phyloP scores from a whole-genome alignment of 1,284 basidiomycete species.

The Trametes hirsuta region DNA sequence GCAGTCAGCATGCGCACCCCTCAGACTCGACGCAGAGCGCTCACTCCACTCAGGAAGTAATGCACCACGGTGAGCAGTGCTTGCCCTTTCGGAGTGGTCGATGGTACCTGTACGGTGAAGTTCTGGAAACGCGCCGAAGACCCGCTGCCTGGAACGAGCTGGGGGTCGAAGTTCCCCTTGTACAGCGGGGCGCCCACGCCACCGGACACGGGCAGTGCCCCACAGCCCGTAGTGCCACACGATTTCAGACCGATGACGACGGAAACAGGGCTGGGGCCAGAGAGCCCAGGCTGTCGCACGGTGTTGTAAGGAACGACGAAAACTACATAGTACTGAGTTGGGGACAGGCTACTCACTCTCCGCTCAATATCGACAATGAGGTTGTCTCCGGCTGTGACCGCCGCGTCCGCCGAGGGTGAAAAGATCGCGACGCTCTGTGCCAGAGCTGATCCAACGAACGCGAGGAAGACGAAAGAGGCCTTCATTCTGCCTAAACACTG shows the following conservation, averaged over 20 bases:
- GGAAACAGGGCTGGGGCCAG: slow-evolving; percentile 41
- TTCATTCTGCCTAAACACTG: background rate
- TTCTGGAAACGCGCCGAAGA: slow-evolving; percentile 11
- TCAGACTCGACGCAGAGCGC: background rate
- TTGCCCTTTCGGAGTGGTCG: slow-evolving; percentile 1
- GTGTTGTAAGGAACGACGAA: background rate
- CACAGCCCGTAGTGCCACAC: slow-evolving; percentile 29
- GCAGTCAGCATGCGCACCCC: background rate
- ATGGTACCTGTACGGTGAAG: slow-evolving; percentile 17
- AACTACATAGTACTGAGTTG: too few species aligned
- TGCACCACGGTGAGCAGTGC: slow-evolving; percentile 9
- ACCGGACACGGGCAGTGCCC: slow-evolving; percentile 27
- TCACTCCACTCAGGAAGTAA: slow-evolving; percentile 14
- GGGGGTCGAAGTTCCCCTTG: slow-evolving; percentile 45
- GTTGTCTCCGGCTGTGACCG: slow-evolving; percentile 38
- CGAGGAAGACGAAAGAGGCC: slow-evolving; percentile 5
- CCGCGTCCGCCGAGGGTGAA: slow-evolving; percentile 36
- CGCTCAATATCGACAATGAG: slow-evolving; percentile 38
- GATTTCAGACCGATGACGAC: slow-evolving; percentile 42
- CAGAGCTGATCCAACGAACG: slow-evolving; percentile 28
- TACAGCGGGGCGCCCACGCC: slow-evolving; percentile 46
- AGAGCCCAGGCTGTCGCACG: slow-evolving; percentile 37
- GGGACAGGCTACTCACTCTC: background rate
- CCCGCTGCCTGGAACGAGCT: slow-evolving; percentile 11
- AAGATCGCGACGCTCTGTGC: slow-evolving; percentile 47